phyloP scores from a whole-genome alignment of 139 green algal species.

The Klebsormidium nitens region DNA sequence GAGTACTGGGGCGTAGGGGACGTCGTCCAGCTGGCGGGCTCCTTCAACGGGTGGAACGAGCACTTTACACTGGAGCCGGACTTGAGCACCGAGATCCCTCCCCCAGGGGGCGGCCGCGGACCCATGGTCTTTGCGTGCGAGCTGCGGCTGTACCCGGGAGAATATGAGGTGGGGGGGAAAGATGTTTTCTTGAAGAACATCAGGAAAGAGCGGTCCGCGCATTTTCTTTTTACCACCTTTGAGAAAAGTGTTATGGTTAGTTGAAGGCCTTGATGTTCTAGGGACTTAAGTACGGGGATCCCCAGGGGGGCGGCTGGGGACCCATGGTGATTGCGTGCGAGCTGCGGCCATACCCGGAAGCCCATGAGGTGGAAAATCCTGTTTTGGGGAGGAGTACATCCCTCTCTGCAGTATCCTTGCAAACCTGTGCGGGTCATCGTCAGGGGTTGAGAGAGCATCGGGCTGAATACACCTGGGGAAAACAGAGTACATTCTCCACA shows the following conservation, averaged over 20 bases:
- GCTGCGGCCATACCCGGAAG: no score
- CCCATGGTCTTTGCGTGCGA: slow-evolving; percentile 19
- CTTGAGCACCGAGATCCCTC: slow-evolving; percentile 4
- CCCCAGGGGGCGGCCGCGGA: slow-evolving; percentile 4
- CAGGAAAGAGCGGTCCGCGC: background rate
- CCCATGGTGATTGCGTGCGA: no score
- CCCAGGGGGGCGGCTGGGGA: no score
- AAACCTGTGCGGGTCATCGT: no score
- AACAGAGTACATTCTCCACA: no score
- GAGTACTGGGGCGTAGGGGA: slow-evolving; percentile 20
- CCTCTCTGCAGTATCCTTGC: no score
- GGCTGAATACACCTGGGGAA: no score
- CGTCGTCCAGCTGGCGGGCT: slow-evolving; percentile 11
- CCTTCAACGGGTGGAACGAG: slow-evolving; percentile 26
- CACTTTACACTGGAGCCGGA: slow-evolving; percentile 16
- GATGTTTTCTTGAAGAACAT: slow-evolving; percentile 3
- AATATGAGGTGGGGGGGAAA: slow-evolving; percentile 2
- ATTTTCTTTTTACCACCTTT: slow-evolving; percentile 1
- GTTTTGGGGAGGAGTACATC: no score
- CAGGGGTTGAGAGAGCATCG: no score
- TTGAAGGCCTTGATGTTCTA: no score
- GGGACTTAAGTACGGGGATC: no score
- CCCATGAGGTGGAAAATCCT: no score
- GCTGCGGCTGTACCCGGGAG: slow-evolving; percentile 14
- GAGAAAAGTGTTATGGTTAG: background rate